A percentile compares a stretch with the other conserved stretches of the same genome.
These are phyloP conservation scores for Pseudogymnoascus sp. DNA, from an alignment of 2,329 filamentous ascomycete genomes.

Conservation along the genomic window DNA sequence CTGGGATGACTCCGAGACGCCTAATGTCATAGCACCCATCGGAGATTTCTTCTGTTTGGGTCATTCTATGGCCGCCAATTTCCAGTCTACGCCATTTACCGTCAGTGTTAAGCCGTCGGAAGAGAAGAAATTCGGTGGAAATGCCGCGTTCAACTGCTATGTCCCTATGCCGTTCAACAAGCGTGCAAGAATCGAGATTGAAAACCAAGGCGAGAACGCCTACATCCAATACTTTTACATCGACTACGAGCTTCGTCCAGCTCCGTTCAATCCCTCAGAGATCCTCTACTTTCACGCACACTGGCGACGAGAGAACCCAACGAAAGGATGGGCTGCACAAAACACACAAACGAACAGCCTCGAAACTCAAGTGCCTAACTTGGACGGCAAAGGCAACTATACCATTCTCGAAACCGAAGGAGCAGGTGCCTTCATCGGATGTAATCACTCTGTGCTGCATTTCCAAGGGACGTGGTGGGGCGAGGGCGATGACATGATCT, in stretches of 20 bases:
- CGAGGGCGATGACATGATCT: slow-evolving; percentile 30
- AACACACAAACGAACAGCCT: slow-evolving; percentile 27
- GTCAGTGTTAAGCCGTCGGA: slow-evolving; percentile 28
- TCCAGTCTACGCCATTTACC: slow-evolving; percentile 29
- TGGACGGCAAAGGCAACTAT: slow-evolving; percentile 24
- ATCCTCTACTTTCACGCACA: slow-evolving; percentile 29
- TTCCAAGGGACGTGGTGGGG: slow-evolving; percentile 31
- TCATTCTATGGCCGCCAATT: slow-evolving; percentile 28
- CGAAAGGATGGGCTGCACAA: slow-evolving; percentile 27
- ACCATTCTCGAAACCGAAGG: slow-evolving; percentile 27
- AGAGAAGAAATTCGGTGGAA: slow-evolving; percentile 29
- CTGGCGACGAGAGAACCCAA: slow-evolving; percentile 29
- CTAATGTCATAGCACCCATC: slow-evolving; percentile 26
- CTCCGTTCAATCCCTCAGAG: slow-evolving; percentile 21
- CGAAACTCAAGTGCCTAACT: slow-evolving; percentile 27
- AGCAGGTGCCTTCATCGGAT: slow-evolving; percentile 27
- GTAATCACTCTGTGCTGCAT: slow-evolving; percentile 28
- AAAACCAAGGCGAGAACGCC: slow-evolving; percentile 28
- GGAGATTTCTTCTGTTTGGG: slow-evolving; percentile 29
- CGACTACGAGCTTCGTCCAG: slow-evolving; percentile 27
- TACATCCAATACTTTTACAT: slow-evolving; percentile 31
- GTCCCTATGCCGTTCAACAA: slow-evolving; percentile 29
- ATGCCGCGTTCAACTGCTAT: slow-evolving; percentile 29
- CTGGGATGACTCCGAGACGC: slow-evolving; percentile 28
- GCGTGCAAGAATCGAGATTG: slow-evolving; percentile 29